These are phyloP conservation scores for Entomortierella lignicola DNA, from an alignment of 192 early-diverging fungal species.

Conservation along the genomic window DNA sequence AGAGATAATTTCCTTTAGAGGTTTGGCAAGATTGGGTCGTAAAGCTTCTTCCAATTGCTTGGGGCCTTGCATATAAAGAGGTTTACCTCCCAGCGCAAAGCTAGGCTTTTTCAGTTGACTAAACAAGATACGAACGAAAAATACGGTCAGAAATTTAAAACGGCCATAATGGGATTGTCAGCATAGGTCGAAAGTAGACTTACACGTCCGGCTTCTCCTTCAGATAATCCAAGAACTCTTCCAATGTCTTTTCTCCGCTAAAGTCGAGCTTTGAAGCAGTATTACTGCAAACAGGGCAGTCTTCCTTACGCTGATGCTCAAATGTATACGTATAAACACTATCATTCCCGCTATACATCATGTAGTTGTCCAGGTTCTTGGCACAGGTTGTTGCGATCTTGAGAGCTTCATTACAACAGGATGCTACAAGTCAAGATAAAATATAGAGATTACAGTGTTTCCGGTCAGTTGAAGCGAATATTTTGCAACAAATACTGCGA, in stretches of 20 bases:
- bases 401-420: slow-evolving; percentile 94
- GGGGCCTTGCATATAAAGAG: slow-evolving; percentile 92
- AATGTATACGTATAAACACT: slow-evolving; percentile 94
- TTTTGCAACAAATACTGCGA: neutral
- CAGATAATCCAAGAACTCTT: slow-evolving; percentile 86
- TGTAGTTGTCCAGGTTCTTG: slow-evolving; percentile 89
- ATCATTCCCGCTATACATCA: slow-evolving; percentile 96
- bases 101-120: slow-evolving; percentile 92
- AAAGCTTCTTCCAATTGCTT: slow-evolving; percentile 80
- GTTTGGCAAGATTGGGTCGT: slow-evolving; percentile 86
- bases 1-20: slow-evolving; percentile 70
- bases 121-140: neutral
- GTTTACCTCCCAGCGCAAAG: slow-evolving; percentile 63
- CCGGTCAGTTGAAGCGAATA: too few species aligned
- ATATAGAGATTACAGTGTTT: neutral
- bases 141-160: too few species aligned
- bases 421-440: slow-evolving; percentile 63
- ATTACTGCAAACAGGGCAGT: slow-evolving; percentile 93
- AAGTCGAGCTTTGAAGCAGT: slow-evolving; percentile 64
- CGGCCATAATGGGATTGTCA: too few species aligned
- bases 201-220: slow-evolving; percentile 80
- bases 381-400: slow-evolving; percentile 88
- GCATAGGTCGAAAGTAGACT: too few species aligned
- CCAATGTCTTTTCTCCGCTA: slow-evolving; percentile 67
- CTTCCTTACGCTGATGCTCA: slow-evolving; percentile 80